Conservation (phyloP, 257 asterid genomes). For the Solanum arcanum region DNA sequence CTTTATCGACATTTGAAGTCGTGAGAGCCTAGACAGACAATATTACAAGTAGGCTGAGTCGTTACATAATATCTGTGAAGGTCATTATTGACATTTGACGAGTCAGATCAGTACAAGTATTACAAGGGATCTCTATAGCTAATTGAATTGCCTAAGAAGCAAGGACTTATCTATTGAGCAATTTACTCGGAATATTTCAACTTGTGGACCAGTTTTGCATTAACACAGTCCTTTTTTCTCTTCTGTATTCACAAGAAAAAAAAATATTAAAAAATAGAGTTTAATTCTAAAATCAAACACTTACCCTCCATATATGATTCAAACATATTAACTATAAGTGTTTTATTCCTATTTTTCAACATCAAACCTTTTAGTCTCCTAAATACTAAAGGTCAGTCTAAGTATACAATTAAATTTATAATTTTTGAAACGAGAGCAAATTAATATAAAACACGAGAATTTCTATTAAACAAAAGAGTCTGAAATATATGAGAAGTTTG, state of each 20-base stretch:
- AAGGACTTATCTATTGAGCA: background rate
- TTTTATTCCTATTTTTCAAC: background rate
- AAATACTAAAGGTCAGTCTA: background rate
- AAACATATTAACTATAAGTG: background rate
- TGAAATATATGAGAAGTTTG: no score
- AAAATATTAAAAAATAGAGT: background rate
- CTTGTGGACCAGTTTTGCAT: background rate
- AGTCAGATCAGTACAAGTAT: background rate
- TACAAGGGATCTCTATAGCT: background rate
- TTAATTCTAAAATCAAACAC: background rate
- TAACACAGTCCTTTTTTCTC: background rate
- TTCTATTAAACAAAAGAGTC: background rate
- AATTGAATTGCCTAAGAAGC: background rate
- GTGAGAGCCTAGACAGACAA: rapidly evolving
- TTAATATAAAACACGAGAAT: background rate
- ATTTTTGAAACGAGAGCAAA: background rate
- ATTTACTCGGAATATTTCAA: background rate
- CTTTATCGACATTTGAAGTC: background rate
- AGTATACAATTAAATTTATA: no score
- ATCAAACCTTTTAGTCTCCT: background rate
- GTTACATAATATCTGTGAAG: background rate
- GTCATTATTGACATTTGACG: background rate
- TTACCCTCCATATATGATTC: background rate
- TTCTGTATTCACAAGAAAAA: background rate
- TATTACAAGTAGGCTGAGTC: no score